phyloP scores from a whole-genome alignment of 345 rosid species.

The Psidium friedrichsthalianum region DNA sequence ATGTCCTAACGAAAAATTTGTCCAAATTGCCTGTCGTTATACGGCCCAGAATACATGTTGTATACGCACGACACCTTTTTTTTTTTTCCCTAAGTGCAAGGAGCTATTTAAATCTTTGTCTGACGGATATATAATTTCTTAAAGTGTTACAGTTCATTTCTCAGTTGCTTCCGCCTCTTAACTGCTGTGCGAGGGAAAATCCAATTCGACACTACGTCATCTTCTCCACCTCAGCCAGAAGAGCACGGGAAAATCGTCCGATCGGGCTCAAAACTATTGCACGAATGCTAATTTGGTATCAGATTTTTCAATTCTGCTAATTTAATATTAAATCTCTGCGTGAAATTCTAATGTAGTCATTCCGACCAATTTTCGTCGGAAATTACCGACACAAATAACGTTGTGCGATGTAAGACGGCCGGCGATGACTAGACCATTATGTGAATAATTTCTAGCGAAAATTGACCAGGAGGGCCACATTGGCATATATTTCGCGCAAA shows the following conservation, averaged over 20 bases:
- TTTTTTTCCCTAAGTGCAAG: neutral
- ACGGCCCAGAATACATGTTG: neutral
- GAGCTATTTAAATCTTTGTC: neutral
- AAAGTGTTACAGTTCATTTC: neutral
- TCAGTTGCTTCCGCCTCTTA: neutral
- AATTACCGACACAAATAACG: neutral
- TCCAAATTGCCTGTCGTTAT: neutral
- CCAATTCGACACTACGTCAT: neutral
- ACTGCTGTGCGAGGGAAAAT: neutral
- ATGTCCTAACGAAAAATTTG: neutral
- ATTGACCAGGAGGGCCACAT: neutral
- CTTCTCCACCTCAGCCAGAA: neutral
- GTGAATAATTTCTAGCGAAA: fast-evolving
- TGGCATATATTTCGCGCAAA: neutral
- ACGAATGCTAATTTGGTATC: neutral
- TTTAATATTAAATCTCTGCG: neutral
- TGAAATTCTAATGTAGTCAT: fast-evolving
- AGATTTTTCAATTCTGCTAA: neutral
- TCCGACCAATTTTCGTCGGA: neutral
- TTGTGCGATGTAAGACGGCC: no score
- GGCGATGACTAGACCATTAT: no score
- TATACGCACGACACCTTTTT: neutral
- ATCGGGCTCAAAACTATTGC: neutral
- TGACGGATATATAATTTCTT: neutral
- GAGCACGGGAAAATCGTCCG: neutral